Evolutionary conservation across 2,329 filamentous ascomycete genomes (phyloP).

Genomic region (Bipolaris oryzae): DNA sequence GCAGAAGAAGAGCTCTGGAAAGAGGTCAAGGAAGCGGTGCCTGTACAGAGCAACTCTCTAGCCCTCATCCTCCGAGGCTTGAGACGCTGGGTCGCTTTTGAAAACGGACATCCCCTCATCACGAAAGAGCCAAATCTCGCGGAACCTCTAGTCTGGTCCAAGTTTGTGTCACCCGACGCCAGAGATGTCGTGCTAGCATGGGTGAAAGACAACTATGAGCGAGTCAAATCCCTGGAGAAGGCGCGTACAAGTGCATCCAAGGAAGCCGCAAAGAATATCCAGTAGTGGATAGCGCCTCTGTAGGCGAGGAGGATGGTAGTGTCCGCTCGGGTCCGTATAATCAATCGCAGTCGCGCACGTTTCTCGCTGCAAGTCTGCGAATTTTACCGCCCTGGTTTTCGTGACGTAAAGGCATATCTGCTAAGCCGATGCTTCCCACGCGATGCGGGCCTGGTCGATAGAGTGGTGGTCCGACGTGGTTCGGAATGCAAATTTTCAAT

Average conservation of each 20-base stretch:
- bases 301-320: not conserved
- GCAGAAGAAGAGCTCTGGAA: conserved; percentile 52
- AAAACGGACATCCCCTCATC: conserved; percentile 29
- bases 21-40: conserved; percentile 50
- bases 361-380: conserved; percentile 2
- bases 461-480: conserved; percentile 4
- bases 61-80: conserved; percentile 36
- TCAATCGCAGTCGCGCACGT: conserved; percentile 2
- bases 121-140: conserved; percentile 18
- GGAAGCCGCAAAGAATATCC: conserved; percentile 9
- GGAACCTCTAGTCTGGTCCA: conserved; percentile 32
- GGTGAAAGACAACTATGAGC: conserved; percentile 40
- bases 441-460: conserved; percentile 8
- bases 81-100: conserved; percentile 45
- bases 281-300: not conserved
- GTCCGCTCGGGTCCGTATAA: not conserved
- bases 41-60: conserved; percentile 32
- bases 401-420: conserved; percentile 13
- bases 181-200: conserved; percentile 32
- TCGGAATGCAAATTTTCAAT: conserved; percentile 40
- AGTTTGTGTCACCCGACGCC: conserved; percentile 15
- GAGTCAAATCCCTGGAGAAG: conserved; percentile 41
- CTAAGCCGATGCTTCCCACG: conserved; percentile 33
- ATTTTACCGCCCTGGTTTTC: conserved; percentile 8
- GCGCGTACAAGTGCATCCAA: conserved; percentile 22